Evolutionary conservation across 768 basidiomycete species (phyloP), one percentile per base, ranked within the genome.

Genomic region (Boletales sp.): DNA sequence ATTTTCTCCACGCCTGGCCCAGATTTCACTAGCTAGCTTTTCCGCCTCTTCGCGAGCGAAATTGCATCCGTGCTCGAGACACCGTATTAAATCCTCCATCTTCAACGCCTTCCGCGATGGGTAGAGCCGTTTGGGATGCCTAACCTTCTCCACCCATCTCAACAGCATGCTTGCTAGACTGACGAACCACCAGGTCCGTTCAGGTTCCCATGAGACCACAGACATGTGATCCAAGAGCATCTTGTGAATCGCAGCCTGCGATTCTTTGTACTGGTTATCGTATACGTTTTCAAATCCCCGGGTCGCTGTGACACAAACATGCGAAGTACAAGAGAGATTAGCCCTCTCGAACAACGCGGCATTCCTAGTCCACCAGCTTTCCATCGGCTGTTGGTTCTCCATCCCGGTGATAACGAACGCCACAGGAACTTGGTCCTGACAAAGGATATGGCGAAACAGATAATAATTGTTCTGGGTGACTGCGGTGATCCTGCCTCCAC

Each of bases 231-330:
- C 24, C 29, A 56, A 48, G 10, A 63, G 58, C 60, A 61, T 52
- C 2, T 5, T 21, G 32, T 24, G 63, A 30, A 71, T 53, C 30
- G 56, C 61, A 39, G 9, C 27, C 47, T 52, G 69, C 21, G 73
- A 75, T 37, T 60, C 51, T 8, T 61, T 48, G 42, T 73, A 74
- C 42, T 68, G 63, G 1, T 40, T 32, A 8, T 56, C 53, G 24
- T 69, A 62, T 18, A 50, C 57, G 39, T 52, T 34, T 0, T 59
- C 43, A 18, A 51, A 41, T 7, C 72, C 64, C 15, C 49, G 51
- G 17, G 49, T 71, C 5, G 70, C 66, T 0, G 72, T 73, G 49
- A 76, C 60, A 45, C 76, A 76, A 0, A 62, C 75, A 19, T 72
- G 67, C n/a, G 68, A 68, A 8, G 50, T 45, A 5, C 69, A 61